Conservation (phyloP, 305 asterid genomes). For the Fraxinus nigra region DNA sequence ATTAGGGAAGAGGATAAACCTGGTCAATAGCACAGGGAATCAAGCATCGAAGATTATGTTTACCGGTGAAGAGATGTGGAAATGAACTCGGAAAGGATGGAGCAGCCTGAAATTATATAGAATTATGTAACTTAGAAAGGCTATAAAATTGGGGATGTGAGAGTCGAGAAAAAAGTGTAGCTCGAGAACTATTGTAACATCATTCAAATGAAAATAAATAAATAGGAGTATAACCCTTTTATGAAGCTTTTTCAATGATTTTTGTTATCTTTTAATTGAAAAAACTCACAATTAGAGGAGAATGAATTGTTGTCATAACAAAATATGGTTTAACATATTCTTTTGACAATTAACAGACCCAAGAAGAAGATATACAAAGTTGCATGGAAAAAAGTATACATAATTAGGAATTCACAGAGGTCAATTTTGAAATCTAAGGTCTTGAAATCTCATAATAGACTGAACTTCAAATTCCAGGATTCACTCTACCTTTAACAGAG, state of each 20-base stretch:
- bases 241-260: not conserved
- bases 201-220: not conserved
- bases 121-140: not conserved
- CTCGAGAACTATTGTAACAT: not conserved
- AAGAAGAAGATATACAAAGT: not conserved
- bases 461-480: not conserved
- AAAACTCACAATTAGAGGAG: not conserved
- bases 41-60: conserved; percentile 74
- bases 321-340: not conserved
- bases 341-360: not conserved
- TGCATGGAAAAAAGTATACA: not conserved
- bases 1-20: conserved; percentile 40
- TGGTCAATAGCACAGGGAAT: conserved; percentile 98
- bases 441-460: not conserved
- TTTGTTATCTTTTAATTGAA: not conserved
- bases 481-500: not conserved
- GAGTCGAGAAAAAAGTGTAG: not conserved
- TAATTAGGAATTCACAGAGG: not conserved
- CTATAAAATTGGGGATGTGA: not conserved
- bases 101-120: conserved; percentile 59
- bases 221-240: not conserved
- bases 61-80: conserved; percentile 76
- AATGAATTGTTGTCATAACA: not conserved
- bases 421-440: not conserved
- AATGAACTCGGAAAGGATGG: conserved; percentile 95